Percentiles rank a stretch among this genome's conserved stretches.
phyloP scores from a whole-genome alignment of 331 rosid genomes.

The Quercus phellos region DNA sequence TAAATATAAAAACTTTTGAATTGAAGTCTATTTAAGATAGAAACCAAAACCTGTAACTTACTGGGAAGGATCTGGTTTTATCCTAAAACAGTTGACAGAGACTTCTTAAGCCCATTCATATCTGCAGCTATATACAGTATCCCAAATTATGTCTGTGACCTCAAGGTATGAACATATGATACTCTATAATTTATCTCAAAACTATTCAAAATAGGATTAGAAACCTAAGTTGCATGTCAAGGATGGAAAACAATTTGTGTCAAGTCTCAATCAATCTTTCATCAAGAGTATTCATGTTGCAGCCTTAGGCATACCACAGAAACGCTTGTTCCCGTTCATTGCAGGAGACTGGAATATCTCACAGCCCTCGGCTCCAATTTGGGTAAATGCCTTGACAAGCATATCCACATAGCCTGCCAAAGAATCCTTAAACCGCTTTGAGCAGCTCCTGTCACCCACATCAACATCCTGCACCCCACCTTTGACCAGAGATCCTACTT shows the following conservation, averaged over 20 bases:
- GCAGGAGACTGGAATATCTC: slow-evolving; percentile 43
- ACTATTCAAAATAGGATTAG: slow-evolving; percentile 15
- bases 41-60: slow-evolving; percentile 1
- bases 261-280: slow-evolving; percentile 27
- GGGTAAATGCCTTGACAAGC: slow-evolving; percentile 45
- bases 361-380: slow-evolving; percentile 57
- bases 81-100: not conserved
- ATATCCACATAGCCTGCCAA: slow-evolving; percentile 25
- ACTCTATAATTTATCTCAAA: slow-evolving; percentile 18
- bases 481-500: slow-evolving; percentile 76
- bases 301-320: slow-evolving; percentile 19
- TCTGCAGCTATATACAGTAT: slow-evolving; percentile 37
- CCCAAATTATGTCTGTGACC: slow-evolving; percentile 31
- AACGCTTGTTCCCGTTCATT: slow-evolving; percentile 4
- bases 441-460: slow-evolving; percentile 72
- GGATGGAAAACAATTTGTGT: slow-evolving; percentile 12
- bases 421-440: slow-evolving; percentile 40
- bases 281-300: slow-evolving; percentile 29
- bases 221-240: slow-evolving; percentile 18
- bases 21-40: not conserved
- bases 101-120: slow-evolving; percentile 19
- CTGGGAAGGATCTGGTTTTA: not conserved
- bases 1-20: not conserved
- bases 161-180: slow-evolving; percentile 10
- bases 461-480: slow-evolving; percentile 87